Conservation (phyloP, 164 flowering plant genomes). For the Umbilicus rupestris region DNA sequence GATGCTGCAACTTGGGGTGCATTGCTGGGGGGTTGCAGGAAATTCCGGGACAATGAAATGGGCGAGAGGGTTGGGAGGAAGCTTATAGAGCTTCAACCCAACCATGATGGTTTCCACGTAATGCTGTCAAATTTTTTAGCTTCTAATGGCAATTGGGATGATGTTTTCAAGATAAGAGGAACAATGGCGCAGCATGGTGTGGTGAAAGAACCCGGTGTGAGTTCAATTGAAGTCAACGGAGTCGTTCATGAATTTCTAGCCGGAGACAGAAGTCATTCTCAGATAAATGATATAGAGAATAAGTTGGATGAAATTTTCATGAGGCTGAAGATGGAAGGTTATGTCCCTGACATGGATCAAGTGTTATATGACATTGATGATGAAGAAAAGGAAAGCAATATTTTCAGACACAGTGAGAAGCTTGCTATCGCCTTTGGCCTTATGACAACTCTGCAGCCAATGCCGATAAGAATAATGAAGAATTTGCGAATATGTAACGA, state of each 20-base stretch:
- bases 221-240: constrained; percentile 33
- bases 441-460: constrained; percentile 20
- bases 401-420: constrained; percentile 39
- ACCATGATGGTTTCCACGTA: constrained; percentile 39
- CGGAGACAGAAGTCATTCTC: constrained; percentile 28
- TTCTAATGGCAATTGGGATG: constrained; percentile 31
- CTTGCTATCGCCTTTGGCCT: constrained; percentile 40
- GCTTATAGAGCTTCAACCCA: constrained; percentile 35
- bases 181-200: constrained; percentile 29
- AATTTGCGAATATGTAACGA: constrained; percentile 37
- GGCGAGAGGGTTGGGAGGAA: constrained; percentile 31
- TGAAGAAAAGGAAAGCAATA: constrained; percentile 33
- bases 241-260: constrained; percentile 34
- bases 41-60: constrained; percentile 25
- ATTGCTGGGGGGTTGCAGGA: constrained; percentile 40
- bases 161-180: constrained; percentile 26
- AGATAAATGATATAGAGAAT: constrained; percentile 21
- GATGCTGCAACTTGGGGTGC: constrained; percentile 44
- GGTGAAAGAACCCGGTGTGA: constrained; percentile 33
- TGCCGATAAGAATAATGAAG: constrained; percentile 35
- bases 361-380: constrained; percentile 32
- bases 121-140: constrained; percentile 37
- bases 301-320: constrained; percentile 23
- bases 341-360: constrained; percentile 25
- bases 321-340: constrained; percentile 27